These are phyloP conservation scores for Dioscorea dumetorum DNA, from an alignment of 106 monocot species.

Conservation along the genomic window DNA sequence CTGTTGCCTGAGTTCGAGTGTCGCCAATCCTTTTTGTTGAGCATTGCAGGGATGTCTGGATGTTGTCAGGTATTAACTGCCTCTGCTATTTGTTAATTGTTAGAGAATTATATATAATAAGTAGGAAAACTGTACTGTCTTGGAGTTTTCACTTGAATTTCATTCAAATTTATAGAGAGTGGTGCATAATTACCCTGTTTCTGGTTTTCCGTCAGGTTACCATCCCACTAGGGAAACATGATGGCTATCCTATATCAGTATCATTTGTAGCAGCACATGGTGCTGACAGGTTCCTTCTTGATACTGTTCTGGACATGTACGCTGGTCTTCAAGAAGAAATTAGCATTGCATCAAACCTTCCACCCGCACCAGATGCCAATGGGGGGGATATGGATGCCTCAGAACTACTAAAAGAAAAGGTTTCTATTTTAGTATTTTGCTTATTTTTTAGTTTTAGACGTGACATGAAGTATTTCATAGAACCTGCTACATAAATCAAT, in stretches of 20 bases:
- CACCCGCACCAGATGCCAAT: constrained; percentile 43
- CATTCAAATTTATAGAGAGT: no score
- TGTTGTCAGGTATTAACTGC: constrained; percentile 76
- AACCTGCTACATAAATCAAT: no score
- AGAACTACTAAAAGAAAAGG: constrained; percentile 95
- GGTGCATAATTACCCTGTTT: background rate
- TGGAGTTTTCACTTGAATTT: no score
- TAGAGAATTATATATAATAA: no score
- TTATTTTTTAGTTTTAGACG: no score
- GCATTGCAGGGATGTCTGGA: constrained; percentile 84
- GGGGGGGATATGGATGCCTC: constrained; percentile 68
- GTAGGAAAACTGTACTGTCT: no score
- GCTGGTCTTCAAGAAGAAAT: constrained; percentile 74
- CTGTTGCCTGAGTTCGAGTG: constrained; percentile 50
- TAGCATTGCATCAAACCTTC: constrained; percentile 48
- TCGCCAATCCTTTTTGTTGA: constrained; percentile 45
- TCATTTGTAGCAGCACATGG: constrained; percentile 89
- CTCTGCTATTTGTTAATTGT: no score
- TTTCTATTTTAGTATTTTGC: constrained; percentile 8
- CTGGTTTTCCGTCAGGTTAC: constrained; percentile 34
- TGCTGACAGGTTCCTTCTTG: constrained; percentile 87
- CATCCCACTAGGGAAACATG: constrained; percentile 78
- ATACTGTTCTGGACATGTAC: constrained; percentile 74
- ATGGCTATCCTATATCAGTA: constrained; percentile 58
- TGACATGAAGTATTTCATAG: no score